A percentile compares a stretch with the other conserved stretches of the same genome.
phyloP scores from a whole-genome alignment of 306 rosid species.

The Lotus japonicus region DNA sequence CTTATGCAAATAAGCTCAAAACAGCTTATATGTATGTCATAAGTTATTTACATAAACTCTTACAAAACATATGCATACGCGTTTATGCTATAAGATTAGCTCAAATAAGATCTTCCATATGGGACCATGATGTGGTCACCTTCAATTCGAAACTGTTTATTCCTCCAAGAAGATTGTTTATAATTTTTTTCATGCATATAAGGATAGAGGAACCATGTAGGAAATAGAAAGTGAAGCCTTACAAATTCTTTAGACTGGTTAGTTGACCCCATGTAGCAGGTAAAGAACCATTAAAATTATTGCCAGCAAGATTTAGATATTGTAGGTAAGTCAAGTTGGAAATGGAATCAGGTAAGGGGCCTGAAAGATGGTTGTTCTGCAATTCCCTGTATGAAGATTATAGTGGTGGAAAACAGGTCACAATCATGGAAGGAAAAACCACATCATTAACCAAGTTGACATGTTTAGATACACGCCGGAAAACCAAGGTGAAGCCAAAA shows the following conservation, averaged over 20 bases:
- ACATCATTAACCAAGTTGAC: not conserved
- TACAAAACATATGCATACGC: no score
- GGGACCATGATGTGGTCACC: not conserved
- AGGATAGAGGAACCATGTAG: not conserved
- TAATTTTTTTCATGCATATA: not conserved
- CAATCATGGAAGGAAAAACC: not conserved
- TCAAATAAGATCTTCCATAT: no score
- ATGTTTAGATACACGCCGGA: no score
- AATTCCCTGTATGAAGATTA: conserved; percentile 56
- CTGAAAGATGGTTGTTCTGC: conserved; percentile 63
- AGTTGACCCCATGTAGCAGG: conserved; percentile 67
- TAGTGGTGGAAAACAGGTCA: not conserved
- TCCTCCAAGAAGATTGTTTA: not conserved
- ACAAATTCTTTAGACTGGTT: conserved; percentile 67
- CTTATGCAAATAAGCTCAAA: no score
- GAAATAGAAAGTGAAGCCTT: conserved; percentile 40
- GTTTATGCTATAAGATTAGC: no score
- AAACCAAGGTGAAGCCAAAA: no score
- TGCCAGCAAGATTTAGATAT: conserved; percentile 71
- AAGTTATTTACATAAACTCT: no score
- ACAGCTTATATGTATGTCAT: no score
- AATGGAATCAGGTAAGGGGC: conserved; percentile 69
- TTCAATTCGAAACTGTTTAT: not conserved
- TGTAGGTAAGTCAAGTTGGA: conserved; percentile 61
- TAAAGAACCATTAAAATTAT: conserved; percentile 58